phyloP scores from a whole-genome alignment of 305 asterid species.

The Fraxinus dipetala region DNA sequence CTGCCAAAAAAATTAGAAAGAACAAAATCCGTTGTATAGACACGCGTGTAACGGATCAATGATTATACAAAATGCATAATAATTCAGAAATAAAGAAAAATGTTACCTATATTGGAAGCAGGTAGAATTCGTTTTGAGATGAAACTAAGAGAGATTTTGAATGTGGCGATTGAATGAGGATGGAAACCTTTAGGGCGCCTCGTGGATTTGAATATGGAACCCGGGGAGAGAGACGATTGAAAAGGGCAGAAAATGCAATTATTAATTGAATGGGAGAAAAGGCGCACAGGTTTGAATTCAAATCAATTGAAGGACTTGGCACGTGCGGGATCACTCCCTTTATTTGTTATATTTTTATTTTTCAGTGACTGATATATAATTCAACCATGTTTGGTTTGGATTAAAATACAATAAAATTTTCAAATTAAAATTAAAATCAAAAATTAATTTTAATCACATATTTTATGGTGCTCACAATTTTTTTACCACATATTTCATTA shows the following conservation, averaged over 20 bases:
- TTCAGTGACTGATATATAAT: too few relatives aligned
- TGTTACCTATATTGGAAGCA: neutral
- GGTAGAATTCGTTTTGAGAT: neutral
- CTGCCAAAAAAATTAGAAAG: neutral
- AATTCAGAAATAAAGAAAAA: neutral
- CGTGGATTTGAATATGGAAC: neutral
- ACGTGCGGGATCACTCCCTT: neutral
- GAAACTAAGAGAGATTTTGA: neutral
- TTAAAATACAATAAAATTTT: too few relatives aligned
- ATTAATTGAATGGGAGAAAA: neutral
- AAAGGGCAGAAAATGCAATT: neutral
- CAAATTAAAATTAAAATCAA: too few relatives aligned
- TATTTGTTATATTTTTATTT: neutral
- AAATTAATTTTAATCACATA: too few relatives aligned
- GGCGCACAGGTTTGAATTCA: slow-evolving; percentile 2
- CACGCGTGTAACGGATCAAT: neutral
- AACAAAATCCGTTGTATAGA: neutral
- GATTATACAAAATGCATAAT: neutral
- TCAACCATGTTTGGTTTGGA: too few relatives aligned
- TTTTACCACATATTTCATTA: too few relatives aligned
- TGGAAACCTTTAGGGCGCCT: neutral
- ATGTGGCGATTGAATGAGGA: neutral
- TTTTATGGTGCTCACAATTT: too few relatives aligned
- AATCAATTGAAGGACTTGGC: neutral
- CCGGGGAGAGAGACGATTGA: neutral